Conservation (phyloP, 2,329 filamentous ascomycete species). For the Onygenales sp. region DNA sequence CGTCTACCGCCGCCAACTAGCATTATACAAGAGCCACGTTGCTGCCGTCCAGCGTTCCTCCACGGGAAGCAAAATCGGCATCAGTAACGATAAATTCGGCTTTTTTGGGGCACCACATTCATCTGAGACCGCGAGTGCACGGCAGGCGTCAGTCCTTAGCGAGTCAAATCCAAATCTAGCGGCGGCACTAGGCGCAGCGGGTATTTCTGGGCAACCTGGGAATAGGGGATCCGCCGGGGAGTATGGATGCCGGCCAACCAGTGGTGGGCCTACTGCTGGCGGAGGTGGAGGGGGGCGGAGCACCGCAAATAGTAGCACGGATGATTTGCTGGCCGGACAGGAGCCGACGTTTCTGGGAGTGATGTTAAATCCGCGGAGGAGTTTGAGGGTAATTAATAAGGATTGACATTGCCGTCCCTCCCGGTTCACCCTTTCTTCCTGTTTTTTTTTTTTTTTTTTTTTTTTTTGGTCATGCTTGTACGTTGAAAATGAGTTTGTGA, state of each 20-base stretch:
- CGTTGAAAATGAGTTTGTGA: background rate
- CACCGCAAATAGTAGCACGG: constrained; percentile 40
- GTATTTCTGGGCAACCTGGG: constrained; percentile 4
- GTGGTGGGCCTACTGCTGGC: constrained; percentile 14
- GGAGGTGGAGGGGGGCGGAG: constrained; percentile 24
- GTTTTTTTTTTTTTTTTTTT: background rate
- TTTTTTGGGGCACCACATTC: constrained; percentile 5
- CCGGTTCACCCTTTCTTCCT: background rate
- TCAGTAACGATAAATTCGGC: constrained; percentile 6
- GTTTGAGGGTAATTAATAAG: constrained; percentile 58
- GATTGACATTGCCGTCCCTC: constrained; percentile 26
- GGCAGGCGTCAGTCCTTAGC: constrained; percentile 1
- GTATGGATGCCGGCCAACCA: constrained; percentile 15
- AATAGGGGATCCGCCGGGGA: constrained; percentile 8
- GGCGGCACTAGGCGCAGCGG: background rate
- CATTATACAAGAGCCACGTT: constrained; percentile 61
- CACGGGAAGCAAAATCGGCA: constrained; percentile 29
- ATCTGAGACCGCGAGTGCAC: constrained; percentile 18
- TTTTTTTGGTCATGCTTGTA: background rate
- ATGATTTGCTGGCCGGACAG: constrained; percentile 51
- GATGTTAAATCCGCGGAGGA: constrained; percentile 57
- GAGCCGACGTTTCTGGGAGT: constrained; percentile 66
- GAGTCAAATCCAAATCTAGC: background rate
- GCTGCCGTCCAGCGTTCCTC: constrained; percentile 53
- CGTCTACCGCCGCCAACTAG: constrained; percentile 62